Percentiles rank a stretch among this genome's conserved stretches.
phyloP scores from a whole-genome alignment of 495 filamentous ascomycete species.

The Schizothecium vesticola region DNA sequence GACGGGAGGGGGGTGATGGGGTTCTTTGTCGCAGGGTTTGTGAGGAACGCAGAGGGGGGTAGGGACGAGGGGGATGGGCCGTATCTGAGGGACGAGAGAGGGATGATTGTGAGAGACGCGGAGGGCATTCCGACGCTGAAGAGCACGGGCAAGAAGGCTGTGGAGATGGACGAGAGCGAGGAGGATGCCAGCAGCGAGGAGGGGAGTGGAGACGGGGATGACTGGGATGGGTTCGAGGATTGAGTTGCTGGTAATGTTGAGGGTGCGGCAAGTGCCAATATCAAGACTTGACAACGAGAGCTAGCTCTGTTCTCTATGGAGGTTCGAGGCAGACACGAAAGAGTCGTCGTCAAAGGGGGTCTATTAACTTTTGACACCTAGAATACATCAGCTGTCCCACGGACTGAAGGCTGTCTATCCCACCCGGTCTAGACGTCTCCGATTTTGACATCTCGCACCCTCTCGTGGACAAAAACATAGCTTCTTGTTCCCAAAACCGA shows the following conservation, averaged over 20 bases:
- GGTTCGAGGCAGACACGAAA: too few species aligned
- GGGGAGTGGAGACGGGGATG: slow-evolving; percentile 28
- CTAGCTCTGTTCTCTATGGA: too few species aligned
- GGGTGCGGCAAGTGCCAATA: too few species aligned
- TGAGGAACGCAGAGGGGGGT: slow-evolving; percentile 28
- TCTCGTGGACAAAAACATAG: too few species aligned
- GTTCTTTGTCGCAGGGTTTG: slow-evolving; percentile 45
- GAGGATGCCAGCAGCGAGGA: slow-evolving; percentile 13
- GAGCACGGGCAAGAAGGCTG: slow-evolving; percentile 20
- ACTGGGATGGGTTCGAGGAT: slow-evolving; percentile 47
- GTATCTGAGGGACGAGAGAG: slow-evolving; percentile 35
- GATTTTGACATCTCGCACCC: too few species aligned
- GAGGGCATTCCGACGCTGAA: slow-evolving; percentile 38
- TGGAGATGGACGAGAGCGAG: slow-evolving; percentile 14
- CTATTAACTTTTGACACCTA: too few species aligned
- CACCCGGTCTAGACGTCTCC: too few species aligned
- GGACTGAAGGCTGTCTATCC: too few species aligned
- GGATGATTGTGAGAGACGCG: slow-evolving; percentile 33
- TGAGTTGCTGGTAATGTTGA: slow-evolving; percentile 5
- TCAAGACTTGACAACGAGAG: too few species aligned
- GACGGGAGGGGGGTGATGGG: slow-evolving; percentile 64
- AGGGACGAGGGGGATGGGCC: slow-evolving; percentile 24
- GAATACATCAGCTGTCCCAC: too few species aligned
- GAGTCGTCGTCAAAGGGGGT: too few species aligned
- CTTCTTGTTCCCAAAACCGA: too few species aligned